phyloP scores from a whole-genome alignment of 2,329 filamentous ascomycete genomes.

The Nectriaceae sp. region DNA sequence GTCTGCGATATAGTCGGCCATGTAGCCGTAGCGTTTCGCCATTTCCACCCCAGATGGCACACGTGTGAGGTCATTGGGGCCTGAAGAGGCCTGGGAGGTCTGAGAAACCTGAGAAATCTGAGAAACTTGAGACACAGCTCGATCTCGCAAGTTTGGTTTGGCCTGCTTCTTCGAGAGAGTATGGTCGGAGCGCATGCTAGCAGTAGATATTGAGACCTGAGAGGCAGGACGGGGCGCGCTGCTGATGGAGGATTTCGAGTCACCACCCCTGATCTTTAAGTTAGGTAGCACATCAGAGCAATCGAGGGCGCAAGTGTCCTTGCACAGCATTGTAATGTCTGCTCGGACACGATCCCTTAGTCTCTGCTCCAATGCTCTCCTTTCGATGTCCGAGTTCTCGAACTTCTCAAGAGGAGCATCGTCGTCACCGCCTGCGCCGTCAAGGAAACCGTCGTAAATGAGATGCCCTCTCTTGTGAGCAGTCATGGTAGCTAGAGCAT shows the following conservation, averaged over 20 bases:
- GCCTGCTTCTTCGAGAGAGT: conserved; percentile 24
- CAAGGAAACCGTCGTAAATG: conserved; percentile 36
- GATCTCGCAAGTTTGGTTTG: conserved; percentile 21
- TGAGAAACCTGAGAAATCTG: conserved; percentile 15
- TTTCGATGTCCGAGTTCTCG: conserved; percentile 37
- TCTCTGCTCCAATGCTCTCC: conserved; percentile 39
- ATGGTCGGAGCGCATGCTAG: conserved; percentile 25
- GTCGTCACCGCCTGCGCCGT: conserved; percentile 35
- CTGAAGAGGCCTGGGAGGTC: conserved; percentile 14
- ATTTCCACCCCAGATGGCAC: conserved; percentile 30
- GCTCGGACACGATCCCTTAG: conserved; percentile 48
- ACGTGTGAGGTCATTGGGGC: conserved; percentile 19
- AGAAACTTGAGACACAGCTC: too few species aligned
- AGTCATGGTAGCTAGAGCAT: conserved; percentile 46
- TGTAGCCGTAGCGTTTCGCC: conserved; percentile 30
- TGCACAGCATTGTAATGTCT: conserved; percentile 52
- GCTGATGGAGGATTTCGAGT: not conserved
- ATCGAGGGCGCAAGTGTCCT: conserved; percentile 51
- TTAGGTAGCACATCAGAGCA: conserved; percentile 30
- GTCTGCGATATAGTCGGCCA: conserved; percentile 29
- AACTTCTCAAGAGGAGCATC: conserved; percentile 33
- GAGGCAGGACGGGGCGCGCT: conserved; percentile 16
- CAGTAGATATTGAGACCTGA: conserved; percentile 21
- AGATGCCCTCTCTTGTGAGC: conserved; percentile 56
- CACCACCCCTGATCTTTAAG: conserved; percentile 21